phyloP scores from a whole-genome alignment of 2,329 filamentous ascomycete species.

The Penicillium brasilianum region DNA sequence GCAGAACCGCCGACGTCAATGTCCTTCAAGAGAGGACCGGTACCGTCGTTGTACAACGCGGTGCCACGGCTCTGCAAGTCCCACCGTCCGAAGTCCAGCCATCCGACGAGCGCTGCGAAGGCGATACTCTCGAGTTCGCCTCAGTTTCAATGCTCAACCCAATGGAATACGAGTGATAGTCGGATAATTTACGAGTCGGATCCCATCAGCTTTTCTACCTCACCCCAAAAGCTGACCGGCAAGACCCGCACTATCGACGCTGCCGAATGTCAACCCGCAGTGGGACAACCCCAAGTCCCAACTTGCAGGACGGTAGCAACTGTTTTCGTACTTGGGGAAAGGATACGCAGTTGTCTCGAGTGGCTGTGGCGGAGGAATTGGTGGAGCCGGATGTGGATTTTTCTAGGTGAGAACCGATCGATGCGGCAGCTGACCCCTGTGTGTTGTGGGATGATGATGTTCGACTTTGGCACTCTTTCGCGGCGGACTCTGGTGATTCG shows the following conservation, averaged over 20 bases:
- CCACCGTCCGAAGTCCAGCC: neutral
- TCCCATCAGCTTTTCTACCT: neutral
- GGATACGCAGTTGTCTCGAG: neutral
- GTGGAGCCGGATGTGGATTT: neutral
- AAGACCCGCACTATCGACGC: neutral
- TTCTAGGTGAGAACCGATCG: neutral
- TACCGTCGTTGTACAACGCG: constrained; percentile 37
- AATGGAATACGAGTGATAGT: neutral
- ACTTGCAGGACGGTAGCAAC: neutral
- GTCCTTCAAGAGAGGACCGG: constrained; percentile 45
- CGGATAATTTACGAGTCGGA: neutral
- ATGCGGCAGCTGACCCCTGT: neutral
- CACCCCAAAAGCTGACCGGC: neutral
- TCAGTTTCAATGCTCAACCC: neutral
- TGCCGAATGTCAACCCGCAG: neutral
- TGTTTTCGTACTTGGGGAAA: neutral
- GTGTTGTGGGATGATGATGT: neutral
- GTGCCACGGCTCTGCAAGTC: constrained; percentile 26
- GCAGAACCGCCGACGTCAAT: constrained; percentile 53
- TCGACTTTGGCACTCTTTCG: neutral
- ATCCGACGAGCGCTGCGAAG: neutral
- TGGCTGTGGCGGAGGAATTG: neutral
- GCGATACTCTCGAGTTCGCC: neutral
- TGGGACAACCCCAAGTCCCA: neutral
- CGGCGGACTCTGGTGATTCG: neutral